Evolutionary conservation across 176 grass and related monocot species (phyloP), one percentile per base, ranked within the genome.

Genomic region (Typha latifolia): DNA sequence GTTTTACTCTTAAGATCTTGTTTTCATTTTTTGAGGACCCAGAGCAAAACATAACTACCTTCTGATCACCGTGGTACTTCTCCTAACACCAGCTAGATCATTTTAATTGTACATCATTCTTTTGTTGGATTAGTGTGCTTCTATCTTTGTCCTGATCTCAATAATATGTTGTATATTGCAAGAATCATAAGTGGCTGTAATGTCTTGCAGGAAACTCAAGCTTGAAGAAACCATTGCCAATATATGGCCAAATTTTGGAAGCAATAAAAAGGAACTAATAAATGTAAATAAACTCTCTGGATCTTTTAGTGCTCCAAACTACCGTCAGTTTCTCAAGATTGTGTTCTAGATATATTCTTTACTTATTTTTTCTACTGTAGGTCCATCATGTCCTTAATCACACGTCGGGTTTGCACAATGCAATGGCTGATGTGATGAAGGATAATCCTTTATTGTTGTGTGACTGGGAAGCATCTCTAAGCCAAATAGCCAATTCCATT

Each of bases 311-410:
- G 37, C 0, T 43, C 1, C 37, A 43, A 43, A 43, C 37, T 43
- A 43, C 37, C 7, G 9, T 43, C 37, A 43, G 22, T 78, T 83
- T 74, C 48, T 63, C 73, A 53, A 4, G 12, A 52, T 47, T 82
- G 67, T 72, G 15, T 57, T 57, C 19, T 57, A 59, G 43, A 11
- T 48, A 22, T 63, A 61, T 47, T 64, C 3, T 12, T 69, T 49
- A 69, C 3, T 20, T 71, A 9, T 24, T 74, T 29, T 79, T 24
- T 48, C 62, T 69, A 68, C 23, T 77, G 34, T 71, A 96, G 93
- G 93, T 93, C 18, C 71, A 92, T 67, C 94, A 97, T 82, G 63
- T 97, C 69, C 89, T 97, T 32, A 97, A 93, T 79, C 94, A 97
- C 80, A 90, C 88, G 70, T 84, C 94, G 26, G 94, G 94, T 47